Base-by-base conservation (phyloP, 495 filamentous ascomycete species). In the Acidiella bohemica region DNA sequence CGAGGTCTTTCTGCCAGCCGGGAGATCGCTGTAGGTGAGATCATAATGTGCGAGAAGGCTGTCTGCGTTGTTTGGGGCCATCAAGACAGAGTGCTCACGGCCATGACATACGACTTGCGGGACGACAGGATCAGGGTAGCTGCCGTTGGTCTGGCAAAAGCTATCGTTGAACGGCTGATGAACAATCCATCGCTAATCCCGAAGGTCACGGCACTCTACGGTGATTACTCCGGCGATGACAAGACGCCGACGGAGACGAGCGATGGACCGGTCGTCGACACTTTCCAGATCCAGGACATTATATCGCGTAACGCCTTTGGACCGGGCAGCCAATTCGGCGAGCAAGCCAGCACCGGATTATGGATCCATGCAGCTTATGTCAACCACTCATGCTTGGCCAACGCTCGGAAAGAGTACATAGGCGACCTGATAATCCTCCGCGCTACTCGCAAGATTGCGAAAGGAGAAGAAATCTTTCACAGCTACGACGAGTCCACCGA, bases 251-350 rank as follows among this genome's bases (percentile, higher is more conserved):
- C 45, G 9, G 17, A 20, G 23, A 44, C 9, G 24, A 46, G 39
- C 16, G 40, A 44, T 32, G 47, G 46, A 10, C 45, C 50, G 3
- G 46, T 61, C 10, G 45, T 66, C 36, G 61, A 66, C 27, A 39
- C 53, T 41, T 65, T 63, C 35, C 55, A 51, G 21, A 50, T 64
- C 21, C 56, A 62, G 26, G 53, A 57, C 36, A 59, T 64, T 26
- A 39, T 63, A 4, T 45, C 51, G 7, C 52, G 55, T 14, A 65
- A 65, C 31, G 51, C 47, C 16, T 65, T 64, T 30, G 59, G 52
- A 3, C 39, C 49, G n/a, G 20, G 20, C 25, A 7, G n/a, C 7
- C 2, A 13, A n/a, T 11, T n/a, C 34, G 5, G 34, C 14, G 20
- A 37, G 25, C 7, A 37, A 48, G 53, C 24, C 44, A 56, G 28